Evolutionary conservation across 2,329 filamentous ascomycete species (phyloP), one percentile per base, ranked within the genome.

Genomic region (Ophiostoma sp.): DNA sequence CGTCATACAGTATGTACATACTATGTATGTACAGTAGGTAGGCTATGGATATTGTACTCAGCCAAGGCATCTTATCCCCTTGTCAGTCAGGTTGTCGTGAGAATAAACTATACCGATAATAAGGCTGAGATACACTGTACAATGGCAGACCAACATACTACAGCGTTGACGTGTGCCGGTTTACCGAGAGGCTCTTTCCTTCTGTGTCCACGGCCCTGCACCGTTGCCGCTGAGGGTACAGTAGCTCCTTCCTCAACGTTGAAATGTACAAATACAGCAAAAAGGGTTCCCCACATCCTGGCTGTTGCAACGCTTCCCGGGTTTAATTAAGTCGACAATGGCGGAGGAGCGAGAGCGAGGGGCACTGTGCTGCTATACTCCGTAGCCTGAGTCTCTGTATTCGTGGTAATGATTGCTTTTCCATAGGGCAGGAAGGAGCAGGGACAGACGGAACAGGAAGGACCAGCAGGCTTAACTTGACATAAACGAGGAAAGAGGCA

Each of bases 241-340:
- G 27, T 62, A 62, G 57, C 57, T 62, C 57, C 57, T 62, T 62
- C 52, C 57, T 62, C 57, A 33, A 13, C 57, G 57, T 62, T 33
- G 23, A 11, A 57, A 57, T 57, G 23, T 17, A 15, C 27, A 20
- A 23, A 10, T 2, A 57, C 52, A 27, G 44, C 20, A 10, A 39
- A 11, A 39, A 17, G 3, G 10, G 23, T 62, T 10, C 57, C 27
- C 57, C 57, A 62, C 57, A n/a, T 62, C 57, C 57, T 57, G 48
- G 48, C 48, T 52, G 20, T 52, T 52, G 48, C 52, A 57, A 57
- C 52, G n/a, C 52, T 57, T 57, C 11, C 52, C 17, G 52, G 52
- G 11, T 15, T 15, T 41, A 31, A 31, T 1, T 31, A 31, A 31
- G 27, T 31, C 27, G 27, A 31, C 27, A 31, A 31, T 31, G 27